Percentiles rank a stretch among this genome's conserved stretches.
These are phyloP conservation scores for Oryza meyeriana DNA, from an alignment of 176 grass and related monocot genomes.

Conservation along the genomic window DNA sequence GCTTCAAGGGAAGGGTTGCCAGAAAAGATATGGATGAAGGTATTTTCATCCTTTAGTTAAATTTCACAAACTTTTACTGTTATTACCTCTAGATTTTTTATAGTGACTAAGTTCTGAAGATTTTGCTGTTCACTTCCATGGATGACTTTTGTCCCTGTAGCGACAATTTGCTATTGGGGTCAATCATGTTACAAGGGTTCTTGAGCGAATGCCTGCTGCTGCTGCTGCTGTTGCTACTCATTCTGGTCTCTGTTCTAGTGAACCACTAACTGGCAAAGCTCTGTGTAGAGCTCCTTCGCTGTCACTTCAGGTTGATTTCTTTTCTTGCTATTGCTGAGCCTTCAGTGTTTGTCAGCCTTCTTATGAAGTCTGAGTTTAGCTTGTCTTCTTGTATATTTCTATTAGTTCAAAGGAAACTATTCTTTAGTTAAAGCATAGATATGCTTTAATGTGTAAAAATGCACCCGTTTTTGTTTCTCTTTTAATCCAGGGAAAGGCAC, in stretches of 20 bases:
- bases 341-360: background rate
- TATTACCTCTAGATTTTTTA: background rate
- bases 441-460: background rate
- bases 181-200: conserved; percentile 92
- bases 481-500: background rate
- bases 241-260: conserved; percentile 15
- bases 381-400: background rate
- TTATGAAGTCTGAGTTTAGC: conserved; percentile 3
- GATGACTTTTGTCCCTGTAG: conserved; percentile 27
- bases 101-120: conserved; percentile 10
- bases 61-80: background rate
- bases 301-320: conserved; percentile 58
- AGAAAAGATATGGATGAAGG: conserved; percentile 97
- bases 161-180: conserved; percentile 84
- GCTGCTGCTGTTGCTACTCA: conserved; percentile 5
- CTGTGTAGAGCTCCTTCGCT: conserved; percentile 52
- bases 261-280: conserved; percentile 12
- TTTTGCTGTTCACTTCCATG: background rate
- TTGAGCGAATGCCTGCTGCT: conserved; percentile 66
- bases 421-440: background rate
- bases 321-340: background rate
- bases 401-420: background rate
- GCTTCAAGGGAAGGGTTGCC: conserved; percentile 58
- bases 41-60: conserved; percentile 7
- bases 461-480: background rate